Base-by-base conservation (phyloP, 2,329 filamentous ascomycete genomes). In the Arthroderma uncinatum region DNA sequence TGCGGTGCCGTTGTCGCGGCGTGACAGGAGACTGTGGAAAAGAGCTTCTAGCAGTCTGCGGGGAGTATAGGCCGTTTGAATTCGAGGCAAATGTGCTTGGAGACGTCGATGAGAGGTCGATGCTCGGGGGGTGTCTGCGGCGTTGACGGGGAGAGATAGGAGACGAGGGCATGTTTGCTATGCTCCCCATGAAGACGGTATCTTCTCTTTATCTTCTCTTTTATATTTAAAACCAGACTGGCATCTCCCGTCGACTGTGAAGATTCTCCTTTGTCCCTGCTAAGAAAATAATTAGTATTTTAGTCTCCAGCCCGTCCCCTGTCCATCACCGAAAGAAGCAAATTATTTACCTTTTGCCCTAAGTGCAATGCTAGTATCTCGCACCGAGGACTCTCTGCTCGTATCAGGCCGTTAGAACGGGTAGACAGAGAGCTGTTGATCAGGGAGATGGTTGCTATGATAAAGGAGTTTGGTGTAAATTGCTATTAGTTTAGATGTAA, bases 1-100 rank as follows among this genome's bases (percentile, higher is more conserved):
- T 68, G 52, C 70, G 66, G 56, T 69, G 70, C 53, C 65, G 65
- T 42, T 68, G 71, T 55, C 70, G 70, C 52, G 68, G 67, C 16
- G 68, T 68, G 40, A 69, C 62, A 6, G 74, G 73, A 30, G 74
- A 76, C 3, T 67, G 64, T 1, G 73, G 68, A 48, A 65, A 64
- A 7, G 73, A 72, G 19, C 68, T 66, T 52, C 65, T 67, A 37
- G 70, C 69, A 6, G 67, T 70, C 54, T 62, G 44, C 48, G 71
- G 70, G 23, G 68, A 71, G 12, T 60, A 63, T 39, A 64, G 65
- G 28, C 64, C 67, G 57, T 70, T 72, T 37, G 62, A 61, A 55
- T 62, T 63, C 23, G 21, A 23, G 8, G 55, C 8, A n/a, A 65
- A 66, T 14, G 64, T 64, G 14, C 64, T 63, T 12, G 70, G 65